phyloP scores from a whole-genome alignment of 1,284 basidiomycete species.

The Heterobasidion irregulare region DNA sequence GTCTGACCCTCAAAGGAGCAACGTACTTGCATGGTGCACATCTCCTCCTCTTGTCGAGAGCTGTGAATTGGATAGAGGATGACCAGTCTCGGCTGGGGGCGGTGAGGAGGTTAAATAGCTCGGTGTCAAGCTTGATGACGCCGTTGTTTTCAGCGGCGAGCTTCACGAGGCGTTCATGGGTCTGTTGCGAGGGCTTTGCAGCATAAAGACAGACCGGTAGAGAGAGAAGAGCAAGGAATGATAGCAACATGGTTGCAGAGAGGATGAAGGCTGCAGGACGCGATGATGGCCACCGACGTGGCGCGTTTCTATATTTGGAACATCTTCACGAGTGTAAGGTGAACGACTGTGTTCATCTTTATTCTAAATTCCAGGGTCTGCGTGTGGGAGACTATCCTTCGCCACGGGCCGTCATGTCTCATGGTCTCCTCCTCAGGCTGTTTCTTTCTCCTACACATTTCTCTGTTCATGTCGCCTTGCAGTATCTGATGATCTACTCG shows the following conservation, averaged over 20 bases:
- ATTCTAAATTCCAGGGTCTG: neutral
- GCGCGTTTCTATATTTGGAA: constrained; percentile 3
- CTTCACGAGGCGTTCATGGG: constrained; percentile 46
- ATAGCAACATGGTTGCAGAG: constrained; percentile 27
- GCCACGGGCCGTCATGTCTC: constrained; percentile 32
- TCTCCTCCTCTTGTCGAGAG: constrained; percentile 69
- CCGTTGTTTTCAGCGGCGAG: constrained; percentile 69
- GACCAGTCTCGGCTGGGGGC: constrained; percentile 76
- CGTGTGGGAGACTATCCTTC: neutral
- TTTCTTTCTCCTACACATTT: constrained; percentile 89
- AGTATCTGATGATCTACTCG: constrained; percentile 82
- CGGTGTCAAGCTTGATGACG: constrained; percentile 71
- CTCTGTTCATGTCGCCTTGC: constrained; percentile 84
- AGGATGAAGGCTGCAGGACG: neutral
- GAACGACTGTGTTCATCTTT: too few relatives aligned
- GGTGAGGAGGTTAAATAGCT: constrained; percentile 70
- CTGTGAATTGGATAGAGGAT: constrained; percentile 78
- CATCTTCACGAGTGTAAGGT: neutral
- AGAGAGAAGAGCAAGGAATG: constrained; percentile 35
- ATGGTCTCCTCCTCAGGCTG: constrained; percentile 79
- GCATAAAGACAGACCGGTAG: constrained; percentile 37
- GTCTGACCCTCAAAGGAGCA: neutral
- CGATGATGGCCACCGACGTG: constrained; percentile 13
- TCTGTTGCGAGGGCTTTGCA: constrained; percentile 20
- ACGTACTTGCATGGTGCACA: constrained; percentile 74